Conservation (phyloP, 495 filamentous ascomycete species). For the Podospora pseudocomata region DNA sequence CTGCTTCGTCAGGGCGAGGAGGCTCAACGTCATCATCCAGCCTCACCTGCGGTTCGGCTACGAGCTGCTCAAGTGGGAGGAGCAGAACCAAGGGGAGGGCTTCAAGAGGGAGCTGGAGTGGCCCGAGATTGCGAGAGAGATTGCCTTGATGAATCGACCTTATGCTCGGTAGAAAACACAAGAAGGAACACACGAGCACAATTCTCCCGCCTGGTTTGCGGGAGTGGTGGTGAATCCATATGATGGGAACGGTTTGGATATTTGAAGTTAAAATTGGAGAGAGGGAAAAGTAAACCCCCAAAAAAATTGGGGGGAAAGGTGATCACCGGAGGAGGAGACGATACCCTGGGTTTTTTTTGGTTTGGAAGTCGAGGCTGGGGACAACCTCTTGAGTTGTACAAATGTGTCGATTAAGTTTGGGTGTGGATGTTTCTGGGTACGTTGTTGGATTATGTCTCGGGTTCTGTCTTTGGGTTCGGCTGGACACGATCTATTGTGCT, state of each 20-base stretch:
- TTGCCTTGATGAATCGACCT: conserved; percentile 94
- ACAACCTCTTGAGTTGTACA: not conserved
- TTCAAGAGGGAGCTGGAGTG: conserved; percentile 81
- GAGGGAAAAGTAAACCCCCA: not conserved
- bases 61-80: conserved; percentile 92
- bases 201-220: not conserved
- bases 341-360: not conserved
- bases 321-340: not conserved
- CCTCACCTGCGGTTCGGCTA: conserved; percentile 60
- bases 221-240: not conserved
- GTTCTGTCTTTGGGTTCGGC: not conserved
- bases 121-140: conserved; percentile 80
- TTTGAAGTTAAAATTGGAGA: not conserved
- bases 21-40: conserved; percentile 68
- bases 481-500: not conserved
- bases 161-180: conserved; percentile 53
- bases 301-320: not conserved
- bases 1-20: conserved; percentile 88
- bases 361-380: not conserved
- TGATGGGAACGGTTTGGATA: too few species aligned
- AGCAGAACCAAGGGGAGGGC: conserved; percentile 40
- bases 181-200: not conserved
- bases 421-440: not conserved
- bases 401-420: not conserved
- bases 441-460: not conserved